Conservation (phyloP, 768 basidiomycete species). For the Suillus subalutaceus region DNA sequence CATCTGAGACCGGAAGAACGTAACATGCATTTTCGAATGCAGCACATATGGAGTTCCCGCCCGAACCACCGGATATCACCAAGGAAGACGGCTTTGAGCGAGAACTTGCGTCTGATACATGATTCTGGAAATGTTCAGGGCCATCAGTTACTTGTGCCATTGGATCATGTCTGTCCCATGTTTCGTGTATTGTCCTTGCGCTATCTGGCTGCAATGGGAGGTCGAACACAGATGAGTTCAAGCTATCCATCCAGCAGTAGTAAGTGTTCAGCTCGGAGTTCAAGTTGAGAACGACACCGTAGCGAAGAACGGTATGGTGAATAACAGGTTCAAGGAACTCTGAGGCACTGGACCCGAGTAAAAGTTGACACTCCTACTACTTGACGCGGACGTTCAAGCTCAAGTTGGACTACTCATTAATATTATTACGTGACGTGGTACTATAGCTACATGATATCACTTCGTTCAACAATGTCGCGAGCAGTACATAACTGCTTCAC, state of each 20-base stretch:
- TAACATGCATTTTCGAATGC: slow-evolving; percentile 82
- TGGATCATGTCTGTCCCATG: background rate
- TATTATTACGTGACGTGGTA: no score
- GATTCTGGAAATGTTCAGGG: background rate
- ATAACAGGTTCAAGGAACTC: background rate
- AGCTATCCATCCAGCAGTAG: slow-evolving; percentile 41
- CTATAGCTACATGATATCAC: no score
- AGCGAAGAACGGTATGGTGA: background rate
- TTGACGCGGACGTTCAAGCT: no score
- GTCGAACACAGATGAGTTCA: slow-evolving; percentile 77
- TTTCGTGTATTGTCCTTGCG: slow-evolving; percentile 1
- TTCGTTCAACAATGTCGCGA: no score
- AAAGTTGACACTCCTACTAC: background rate
- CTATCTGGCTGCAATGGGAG: slow-evolving; percentile 51
- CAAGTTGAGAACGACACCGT: background rate
- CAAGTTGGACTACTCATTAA: no score
- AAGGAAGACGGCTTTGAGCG: slow-evolving; percentile 38
- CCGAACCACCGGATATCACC: slow-evolving; percentile 92
- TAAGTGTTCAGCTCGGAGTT: slow-evolving; percentile 9
- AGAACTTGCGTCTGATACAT: slow-evolving; percentile 8
- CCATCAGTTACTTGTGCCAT: background rate
- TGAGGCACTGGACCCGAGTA: background rate
- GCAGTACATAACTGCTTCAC: background rate
- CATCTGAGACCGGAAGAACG: slow-evolving; percentile 91
- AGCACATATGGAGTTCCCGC: slow-evolving; percentile 87